Percentiles rank a stretch among this genome's conserved stretches.
These are phyloP conservation scores for Arthrinium puccinioides DNA, from an alignment of 2,329 filamentous ascomycete species.

Conservation along the genomic window DNA sequence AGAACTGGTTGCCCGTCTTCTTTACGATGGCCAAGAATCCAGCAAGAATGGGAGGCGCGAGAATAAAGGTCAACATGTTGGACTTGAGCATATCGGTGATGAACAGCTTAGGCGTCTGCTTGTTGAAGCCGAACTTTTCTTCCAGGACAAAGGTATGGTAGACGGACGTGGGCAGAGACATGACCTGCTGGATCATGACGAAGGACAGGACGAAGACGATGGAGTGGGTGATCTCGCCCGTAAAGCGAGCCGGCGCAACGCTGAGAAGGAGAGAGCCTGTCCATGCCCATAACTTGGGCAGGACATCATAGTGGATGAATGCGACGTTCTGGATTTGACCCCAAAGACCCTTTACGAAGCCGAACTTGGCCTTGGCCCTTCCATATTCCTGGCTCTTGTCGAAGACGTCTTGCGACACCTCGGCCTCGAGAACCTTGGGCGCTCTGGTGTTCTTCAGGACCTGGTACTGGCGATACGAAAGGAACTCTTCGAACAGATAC, in stretches of 20 bases:
- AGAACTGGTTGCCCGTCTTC: constrained; percentile 88
- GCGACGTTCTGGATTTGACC: constrained; percentile 81
- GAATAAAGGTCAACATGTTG: constrained; percentile 69
- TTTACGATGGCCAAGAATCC: constrained; percentile 92
- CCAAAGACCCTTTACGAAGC: constrained; percentile 73
- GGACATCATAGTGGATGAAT: constrained; percentile 84
- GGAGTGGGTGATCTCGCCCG: constrained; percentile 88
- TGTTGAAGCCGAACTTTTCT: constrained; percentile 98
- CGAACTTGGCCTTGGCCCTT: constrained; percentile 88
- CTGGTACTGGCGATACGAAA: constrained; percentile 84
- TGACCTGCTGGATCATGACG: constrained; percentile 69
- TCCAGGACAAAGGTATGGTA: constrained; percentile 96
- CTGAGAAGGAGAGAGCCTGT: constrained; percentile 67
- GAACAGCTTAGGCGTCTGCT: constrained; percentile 87
- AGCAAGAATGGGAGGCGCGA: constrained; percentile 82
- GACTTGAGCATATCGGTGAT: constrained; percentile 87
- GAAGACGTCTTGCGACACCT: constrained; percentile 84
- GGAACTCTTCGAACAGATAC: constrained; percentile 82
- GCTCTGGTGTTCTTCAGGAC: constrained; percentile 73
- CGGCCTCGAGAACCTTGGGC: constrained; percentile 79
- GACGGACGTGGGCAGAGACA: constrained; percentile 74
- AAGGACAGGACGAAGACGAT: constrained; percentile 88
- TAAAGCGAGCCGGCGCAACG: constrained; percentile 71
- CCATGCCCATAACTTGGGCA: constrained; percentile 83
- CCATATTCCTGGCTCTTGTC: constrained; percentile 96